phyloP scores from a whole-genome alignment of 1,139 yeast genomes.

The Sugiyamaella neomexicana region DNA sequence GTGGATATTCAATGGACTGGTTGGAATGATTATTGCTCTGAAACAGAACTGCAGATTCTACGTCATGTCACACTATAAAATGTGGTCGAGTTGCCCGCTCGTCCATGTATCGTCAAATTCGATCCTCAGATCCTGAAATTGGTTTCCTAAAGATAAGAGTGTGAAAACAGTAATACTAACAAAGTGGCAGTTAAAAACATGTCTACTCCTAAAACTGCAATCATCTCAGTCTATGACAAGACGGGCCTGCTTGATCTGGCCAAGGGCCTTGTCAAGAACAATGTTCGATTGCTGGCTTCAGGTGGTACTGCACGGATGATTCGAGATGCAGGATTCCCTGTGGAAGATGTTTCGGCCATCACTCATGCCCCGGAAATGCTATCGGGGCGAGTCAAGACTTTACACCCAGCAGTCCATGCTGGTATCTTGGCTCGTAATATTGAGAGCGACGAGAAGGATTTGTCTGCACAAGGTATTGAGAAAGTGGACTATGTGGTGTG shows the following conservation, averaged over 20 bases:
- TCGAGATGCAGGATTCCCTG: constrained; percentile 97
- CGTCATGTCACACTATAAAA: not conserved
- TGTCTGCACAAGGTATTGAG: constrained; percentile 82
- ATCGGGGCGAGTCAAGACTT: constrained; percentile 96
- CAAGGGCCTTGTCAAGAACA: constrained; percentile 84
- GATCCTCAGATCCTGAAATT: no score
- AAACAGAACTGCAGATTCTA: not conserved
- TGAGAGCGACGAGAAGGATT: constrained; percentile 85
- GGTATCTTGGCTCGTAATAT: constrained; percentile 94
- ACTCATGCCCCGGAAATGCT: constrained; percentile 99
- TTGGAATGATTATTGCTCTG: no score
- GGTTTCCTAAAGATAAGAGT: no score
- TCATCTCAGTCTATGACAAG: constrained; percentile 94
- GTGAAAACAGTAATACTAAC: no score
- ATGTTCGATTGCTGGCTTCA: constrained; percentile 90
- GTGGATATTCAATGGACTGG: no score
- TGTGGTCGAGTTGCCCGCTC: not conserved
- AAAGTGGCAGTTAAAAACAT: no score
- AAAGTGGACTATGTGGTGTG: constrained; percentile 97
- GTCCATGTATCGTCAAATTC: no score
- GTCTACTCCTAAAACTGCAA: constrained; percentile 71
- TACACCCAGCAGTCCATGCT: constrained; percentile 98
- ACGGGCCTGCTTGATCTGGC: constrained; percentile 95
- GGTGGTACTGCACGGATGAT: constrained; percentile 96
- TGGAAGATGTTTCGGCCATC: constrained; percentile 89